A percentile compares a stretch with the other conserved stretches of the same genome.
These are phyloP conservation scores for Ceratobasidium sp. DNA, from an alignment of 1,284 basidiomycete genomes.

Conservation along the genomic window DNA sequence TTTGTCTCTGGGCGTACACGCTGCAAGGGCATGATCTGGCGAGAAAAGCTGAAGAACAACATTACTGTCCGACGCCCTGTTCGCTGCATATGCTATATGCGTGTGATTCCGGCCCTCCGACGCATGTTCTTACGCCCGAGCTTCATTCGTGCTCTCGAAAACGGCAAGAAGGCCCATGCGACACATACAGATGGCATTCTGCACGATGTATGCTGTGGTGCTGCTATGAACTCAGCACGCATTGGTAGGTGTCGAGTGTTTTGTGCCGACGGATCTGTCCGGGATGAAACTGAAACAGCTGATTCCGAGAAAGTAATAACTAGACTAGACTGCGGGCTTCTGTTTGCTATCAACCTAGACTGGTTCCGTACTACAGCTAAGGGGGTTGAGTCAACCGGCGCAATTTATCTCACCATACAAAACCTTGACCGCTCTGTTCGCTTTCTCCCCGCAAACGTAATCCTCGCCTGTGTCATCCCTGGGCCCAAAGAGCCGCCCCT, in stretches of 20 bases:
- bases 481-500: constrained; percentile 50
- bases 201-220: constrained; percentile 14
- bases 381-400: constrained; percentile 43
- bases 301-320: neutral
- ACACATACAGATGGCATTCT: neutral
- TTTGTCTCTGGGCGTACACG: constrained; percentile 1
- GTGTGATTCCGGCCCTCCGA: constrained; percentile 1
- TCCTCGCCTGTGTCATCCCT: constrained; percentile 49
- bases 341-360: constrained; percentile 15
- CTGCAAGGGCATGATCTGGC: neutral
- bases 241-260: constrained; percentile 3
- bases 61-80: neutral
- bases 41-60: neutral
- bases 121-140: constrained; percentile 16
- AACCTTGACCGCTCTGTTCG: constrained; percentile 50
- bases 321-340: neutral
- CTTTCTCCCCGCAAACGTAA: constrained; percentile 49
- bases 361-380: constrained; percentile 15
- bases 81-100: neutral
- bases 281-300: constrained; percentile 12
- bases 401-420: constrained; percentile 49
- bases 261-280: constrained; percentile 1
- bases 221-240: neutral
- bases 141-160: neutral
- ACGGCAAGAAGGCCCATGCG: neutral